Base-by-base conservation (phyloP, 2,329 filamentous ascomycete species). In the Cladosporium phlei region DNA sequence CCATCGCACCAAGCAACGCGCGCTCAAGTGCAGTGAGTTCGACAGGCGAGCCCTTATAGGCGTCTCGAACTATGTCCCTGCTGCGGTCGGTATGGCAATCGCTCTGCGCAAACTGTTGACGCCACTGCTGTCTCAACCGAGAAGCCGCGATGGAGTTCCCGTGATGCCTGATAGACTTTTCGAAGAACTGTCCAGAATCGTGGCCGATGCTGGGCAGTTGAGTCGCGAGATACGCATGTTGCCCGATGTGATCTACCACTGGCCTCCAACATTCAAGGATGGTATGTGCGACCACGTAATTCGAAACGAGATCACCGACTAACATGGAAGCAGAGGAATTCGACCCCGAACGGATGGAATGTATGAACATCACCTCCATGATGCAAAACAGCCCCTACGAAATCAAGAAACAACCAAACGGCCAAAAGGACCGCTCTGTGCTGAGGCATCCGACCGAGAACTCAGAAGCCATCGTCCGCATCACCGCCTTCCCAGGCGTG, bases 211-310 rank as follows among this genome's bases (percentile, higher is more conserved):
- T 10, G 55, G 50, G 5, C 17, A 46, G 6, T 42, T 62, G 10
- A 55, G 51, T 37, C 53, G 50, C 28, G 14, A 46, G 8, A 60
- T 62, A 47, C 59, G 58, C 17, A 38, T 19, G 7, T 46, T 49
- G 7, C 46, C 39, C 22, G 49, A 59, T 28, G 55, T 55, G 11
- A 47, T 62, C 19, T 64, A 59, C 51, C 56, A 61, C 51, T 62
- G 58, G 50, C 49, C 56, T 16, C 53, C 58, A 6, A 54, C 58
- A 0, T 62, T 62, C 59, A 64, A 65, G 32, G 60, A 62, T 32
- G 57, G 59, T 44, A 29, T 19, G 42, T 29, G 4, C 14, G 4
- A 25, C 12, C 12, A 25, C 30, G 19, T 33, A 10, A 19, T 33
- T 11, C 4, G 10, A 2, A 33, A 19, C 6, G 2, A 17, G 25